Conservation (phyloP, 257 asterid genomes). For the Solanum piurae region DNA sequence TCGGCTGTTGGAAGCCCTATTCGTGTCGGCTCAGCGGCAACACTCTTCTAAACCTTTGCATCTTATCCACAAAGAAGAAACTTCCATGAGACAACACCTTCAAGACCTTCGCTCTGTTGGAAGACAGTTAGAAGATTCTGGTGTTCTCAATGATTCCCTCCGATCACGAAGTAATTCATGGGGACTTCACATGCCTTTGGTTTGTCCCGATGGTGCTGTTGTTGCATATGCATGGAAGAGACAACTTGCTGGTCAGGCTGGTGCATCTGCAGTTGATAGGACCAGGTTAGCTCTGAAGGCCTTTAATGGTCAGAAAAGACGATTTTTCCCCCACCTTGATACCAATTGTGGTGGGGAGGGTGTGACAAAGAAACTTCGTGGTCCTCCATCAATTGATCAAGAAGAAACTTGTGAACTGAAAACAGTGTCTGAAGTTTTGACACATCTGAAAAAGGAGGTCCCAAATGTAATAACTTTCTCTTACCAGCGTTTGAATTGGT, state of each 20-base stretch:
- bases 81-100: conserved; percentile 67
- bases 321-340: conserved; percentile 77
- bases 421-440: conserved; percentile 53
- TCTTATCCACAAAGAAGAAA: conserved; percentile 56
- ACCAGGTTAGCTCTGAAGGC: conserved; percentile 97
- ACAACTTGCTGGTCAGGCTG: conserved; percentile 99
- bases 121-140: conserved; percentile 86
- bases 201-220: conserved; percentile 97
- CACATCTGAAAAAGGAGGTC: conserved; percentile 56
- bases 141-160: conserved; percentile 80
- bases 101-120: conserved; percentile 71
- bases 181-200: conserved; percentile 99
- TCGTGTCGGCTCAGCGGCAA: conserved; percentile 56
- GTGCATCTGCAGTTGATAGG: conserved; percentile 98
- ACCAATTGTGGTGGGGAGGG: conserved; percentile 47
- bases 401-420: conserved; percentile 46
- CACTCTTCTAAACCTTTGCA: conserved; percentile 54
- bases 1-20: conserved; percentile 75
- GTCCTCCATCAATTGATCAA: conserved; percentile 27
- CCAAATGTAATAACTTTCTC: conserved; percentile 60
- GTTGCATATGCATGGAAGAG: conserved; percentile 99
- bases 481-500: conserved; percentile 78
- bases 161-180: conserved; percentile 89
- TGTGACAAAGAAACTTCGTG: conserved; percentile 49
- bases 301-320: conserved; percentile 77